Conservation (phyloP, 208 protist species). For the Leishmania lainsoni region DNA sequence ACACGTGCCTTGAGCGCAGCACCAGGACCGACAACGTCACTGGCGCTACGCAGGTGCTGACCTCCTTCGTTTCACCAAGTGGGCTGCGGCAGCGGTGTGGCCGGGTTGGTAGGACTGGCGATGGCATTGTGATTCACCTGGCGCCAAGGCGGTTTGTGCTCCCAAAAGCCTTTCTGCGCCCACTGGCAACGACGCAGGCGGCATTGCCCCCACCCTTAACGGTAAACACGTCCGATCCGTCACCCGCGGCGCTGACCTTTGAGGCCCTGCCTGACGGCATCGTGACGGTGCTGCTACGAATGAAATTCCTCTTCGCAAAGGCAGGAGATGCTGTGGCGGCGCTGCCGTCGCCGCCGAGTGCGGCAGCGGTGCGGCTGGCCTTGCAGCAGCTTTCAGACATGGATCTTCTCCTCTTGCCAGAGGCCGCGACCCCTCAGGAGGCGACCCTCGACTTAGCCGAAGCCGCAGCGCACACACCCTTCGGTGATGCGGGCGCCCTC, state of each 20-base stretch:
- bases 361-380: slow-evolving; percentile 30
- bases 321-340: slow-evolving; percentile 35
- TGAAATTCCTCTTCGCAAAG: slow-evolving; percentile 54
- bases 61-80: slow-evolving; percentile 37
- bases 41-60: slow-evolving; percentile 51
- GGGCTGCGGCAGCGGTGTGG: slow-evolving; percentile 67
- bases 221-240: not conserved
- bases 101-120: slow-evolving; percentile 65
- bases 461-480: not conserved
- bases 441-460: not conserved
- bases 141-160: slow-evolving; percentile 42
- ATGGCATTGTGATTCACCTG: slow-evolving; percentile 74
- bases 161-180: not conserved
- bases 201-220: not conserved
- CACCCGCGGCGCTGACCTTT: slow-evolving; percentile 11
- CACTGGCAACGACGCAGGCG: not conserved
- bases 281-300: slow-evolving; percentile 52
- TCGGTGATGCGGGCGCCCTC: not conserved
- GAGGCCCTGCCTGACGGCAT: slow-evolving; percentile 42
- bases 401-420: slow-evolving; percentile 39
- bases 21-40: slow-evolving; percentile 55
- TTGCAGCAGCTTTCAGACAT: slow-evolving; percentile 56
- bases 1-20: slow-evolving; percentile 61
- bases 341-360: slow-evolving; percentile 41
- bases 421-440: not conserved